Base-by-base conservation (phyloP, 2,329 filamentous ascomycete species). In the Epichloe sp. region DNA sequence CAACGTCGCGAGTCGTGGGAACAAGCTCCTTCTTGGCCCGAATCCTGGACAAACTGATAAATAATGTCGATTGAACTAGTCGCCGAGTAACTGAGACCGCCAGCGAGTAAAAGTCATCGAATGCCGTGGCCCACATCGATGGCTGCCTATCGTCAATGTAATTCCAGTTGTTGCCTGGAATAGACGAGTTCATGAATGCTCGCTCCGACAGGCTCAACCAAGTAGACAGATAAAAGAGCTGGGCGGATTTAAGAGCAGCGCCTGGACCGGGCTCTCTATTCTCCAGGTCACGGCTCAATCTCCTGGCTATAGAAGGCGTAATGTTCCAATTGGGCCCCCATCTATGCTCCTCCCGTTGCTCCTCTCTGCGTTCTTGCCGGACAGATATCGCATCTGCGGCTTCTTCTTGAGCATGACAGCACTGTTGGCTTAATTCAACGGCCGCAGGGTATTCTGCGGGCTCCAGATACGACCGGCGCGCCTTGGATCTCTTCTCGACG, bases 81-180 rank as follows among this genome's bases (percentile, higher is more conserved):
- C 86, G 76, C 53, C 78, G 79, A 0, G 86, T 90, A 14, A 93
- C 57, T 49, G 78, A 85, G 1, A 85, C 63, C 0, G 77, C 72
- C 2, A 95, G 65, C 8, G 78, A 77, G 59, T 89, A 76, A 44
- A 95, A 83, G 58, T 93, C 87, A 5, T 79, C 75, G n/a, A 94
- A 75, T 0, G 86, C 82, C 2, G 86, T 89, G 6, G 82, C 78
- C 57, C 85, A 82, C 21, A 95, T 78, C 0, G 84, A 80, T 0
- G 89, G 89, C 3, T 71, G 71, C 51, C 78, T 74, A n/a, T 76
- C 73, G 19, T 76, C 74, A 7, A 86, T 59, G 40, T 71, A 72
- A 36, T 69, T 71, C 87, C 86, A 94, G 61, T 87, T 89, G 51
- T 79, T 75, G 50, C 80, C 78, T 12, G 73, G 68, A 42, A 77